These are phyloP conservation scores for Ephemerocybe angulata DNA, from an alignment of 768 basidiomycete species.

Conservation along the genomic window DNA sequence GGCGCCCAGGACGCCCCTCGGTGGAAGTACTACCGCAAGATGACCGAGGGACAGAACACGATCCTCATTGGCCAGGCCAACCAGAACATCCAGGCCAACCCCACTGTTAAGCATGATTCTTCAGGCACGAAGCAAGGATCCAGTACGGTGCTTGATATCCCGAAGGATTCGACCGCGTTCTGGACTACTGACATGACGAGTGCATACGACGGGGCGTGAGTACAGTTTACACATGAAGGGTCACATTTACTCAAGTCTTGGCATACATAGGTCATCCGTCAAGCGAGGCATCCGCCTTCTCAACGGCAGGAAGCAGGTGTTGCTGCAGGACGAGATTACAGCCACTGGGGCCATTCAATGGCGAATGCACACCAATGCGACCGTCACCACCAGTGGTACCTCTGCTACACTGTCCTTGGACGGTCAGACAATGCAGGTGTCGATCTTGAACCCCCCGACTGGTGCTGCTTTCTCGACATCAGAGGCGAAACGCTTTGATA, in stretches of 20 bases:
- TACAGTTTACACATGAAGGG: constrained; percentile 9
- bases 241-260: constrained; percentile 12
- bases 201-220: constrained; percentile 75
- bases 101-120: constrained; percentile 50
- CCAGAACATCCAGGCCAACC: constrained; percentile 74
- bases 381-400: constrained; percentile 51
- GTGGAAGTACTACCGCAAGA: constrained; percentile 95
- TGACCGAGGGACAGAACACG: constrained; percentile 97
- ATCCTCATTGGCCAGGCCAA: constrained; percentile 72
- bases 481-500: constrained; percentile 45
- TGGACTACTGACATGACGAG: constrained; percentile 72
- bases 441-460: constrained; percentile 62
- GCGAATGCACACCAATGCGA: constrained; percentile 97
- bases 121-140: constrained; percentile 70
- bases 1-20: constrained; percentile 67
- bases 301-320: constrained; percentile 82
- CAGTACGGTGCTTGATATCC: constrained; percentile 72
- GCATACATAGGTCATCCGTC: constrained; percentile 51
- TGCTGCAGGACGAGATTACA: constrained; percentile 89
- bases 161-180: constrained; percentile 71
- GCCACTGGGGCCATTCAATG: constrained; percentile 63
- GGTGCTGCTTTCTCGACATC: constrained; percentile 63
- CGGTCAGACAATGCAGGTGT: constrained; percentile 60
- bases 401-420: constrained; percentile 75
- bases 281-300: constrained; percentile 82